These are phyloP conservation scores for Haberlea rhodopensis DNA, from an alignment of 257 asterid genomes.

Conservation along the genomic window DNA sequence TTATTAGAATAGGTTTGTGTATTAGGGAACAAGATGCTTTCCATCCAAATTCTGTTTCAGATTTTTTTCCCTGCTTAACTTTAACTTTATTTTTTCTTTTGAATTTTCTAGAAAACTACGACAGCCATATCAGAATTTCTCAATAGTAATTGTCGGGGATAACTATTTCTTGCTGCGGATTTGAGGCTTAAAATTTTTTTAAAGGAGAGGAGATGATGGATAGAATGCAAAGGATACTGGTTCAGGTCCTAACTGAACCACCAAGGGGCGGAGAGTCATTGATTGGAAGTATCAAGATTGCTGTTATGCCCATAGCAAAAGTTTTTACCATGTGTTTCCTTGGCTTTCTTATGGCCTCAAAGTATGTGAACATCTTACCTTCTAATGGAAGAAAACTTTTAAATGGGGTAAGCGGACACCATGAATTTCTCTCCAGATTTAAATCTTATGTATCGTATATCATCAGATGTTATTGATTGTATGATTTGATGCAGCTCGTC, in stretches of 20 bases:
- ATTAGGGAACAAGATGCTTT: no score
- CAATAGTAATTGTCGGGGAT: no score
- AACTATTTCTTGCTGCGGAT: no score
- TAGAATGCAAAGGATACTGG: slow-evolving; percentile 54
- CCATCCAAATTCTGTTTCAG: no score
- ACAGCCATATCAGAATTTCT: no score
- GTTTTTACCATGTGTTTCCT: no score
- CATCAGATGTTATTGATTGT: background rate
- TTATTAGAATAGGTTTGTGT: no score
- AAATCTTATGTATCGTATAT: background rate
- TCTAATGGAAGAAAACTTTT: slow-evolving; percentile 93
- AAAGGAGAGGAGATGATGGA: slow-evolving; percentile 41
- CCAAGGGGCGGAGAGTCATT: slow-evolving; percentile 82
- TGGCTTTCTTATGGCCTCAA: slow-evolving; percentile 96
- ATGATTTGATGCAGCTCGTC: slow-evolving; percentile 62
- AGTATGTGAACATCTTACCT: slow-evolving; percentile 74
- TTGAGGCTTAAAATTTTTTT: slow-evolving; percentile 18
- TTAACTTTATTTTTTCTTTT: no score
- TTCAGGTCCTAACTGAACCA: no score
- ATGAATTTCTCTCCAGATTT: no score
- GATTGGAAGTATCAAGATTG: slow-evolving; percentile 68
- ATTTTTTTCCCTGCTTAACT: no score
- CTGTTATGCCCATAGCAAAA: slow-evolving; percentile 91
- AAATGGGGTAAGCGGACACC: slow-evolving; percentile 64
- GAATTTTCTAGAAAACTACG: no score